These are phyloP conservation scores for Paecilomyces dactylethromorphus DNA, from an alignment of 2,329 filamentous ascomycete species.

Conservation along the genomic window DNA sequence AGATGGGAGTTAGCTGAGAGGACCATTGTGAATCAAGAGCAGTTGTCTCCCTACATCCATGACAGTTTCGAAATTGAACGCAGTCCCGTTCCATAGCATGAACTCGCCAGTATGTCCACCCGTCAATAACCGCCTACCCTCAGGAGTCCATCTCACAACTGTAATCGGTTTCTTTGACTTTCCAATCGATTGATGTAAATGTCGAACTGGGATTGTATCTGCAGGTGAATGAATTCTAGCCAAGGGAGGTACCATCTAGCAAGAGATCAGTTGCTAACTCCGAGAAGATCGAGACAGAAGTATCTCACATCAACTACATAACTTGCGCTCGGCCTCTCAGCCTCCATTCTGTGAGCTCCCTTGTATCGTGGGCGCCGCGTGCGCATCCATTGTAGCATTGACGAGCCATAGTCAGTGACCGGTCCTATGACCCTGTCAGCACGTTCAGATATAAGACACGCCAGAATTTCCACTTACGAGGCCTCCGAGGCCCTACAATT, in stretches of 20 bases:
- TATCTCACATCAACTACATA: conserved; percentile 77
- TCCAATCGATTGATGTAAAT: conserved; percentile 95
- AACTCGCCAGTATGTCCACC: conserved; percentile 96
- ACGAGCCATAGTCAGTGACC: conserved; percentile 88
- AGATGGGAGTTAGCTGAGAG: conserved; percentile 9
- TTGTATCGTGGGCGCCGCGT: conserved; percentile 71
- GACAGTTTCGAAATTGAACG: conserved; percentile 98
- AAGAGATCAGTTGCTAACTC: conserved; percentile 1
- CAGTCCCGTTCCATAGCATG: conserved; percentile 96
- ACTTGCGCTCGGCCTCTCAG: conserved; percentile 77
- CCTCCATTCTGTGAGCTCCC: conserved; percentile 64
- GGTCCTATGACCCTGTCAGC: conserved; percentile 54
- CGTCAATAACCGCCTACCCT: conserved; percentile 83
- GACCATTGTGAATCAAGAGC: neutral
- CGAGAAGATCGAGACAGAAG: conserved; percentile 4
- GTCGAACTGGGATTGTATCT: conserved; percentile 87
- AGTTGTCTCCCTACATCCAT: conserved; percentile 59
- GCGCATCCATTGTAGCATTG: conserved; percentile 85
- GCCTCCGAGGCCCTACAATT: conserved; percentile 32
- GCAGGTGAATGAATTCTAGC: conserved; percentile 68
- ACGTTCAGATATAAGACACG: neutral
- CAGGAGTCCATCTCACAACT: conserved; percentile 94
- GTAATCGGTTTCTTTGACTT: conserved; percentile 98
- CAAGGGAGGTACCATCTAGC: conserved; percentile 76
- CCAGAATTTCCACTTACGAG: conserved; percentile 23